phyloP scores from a whole-genome alignment of 257 asterid genomes.

The Orobanche coerulescens region DNA sequence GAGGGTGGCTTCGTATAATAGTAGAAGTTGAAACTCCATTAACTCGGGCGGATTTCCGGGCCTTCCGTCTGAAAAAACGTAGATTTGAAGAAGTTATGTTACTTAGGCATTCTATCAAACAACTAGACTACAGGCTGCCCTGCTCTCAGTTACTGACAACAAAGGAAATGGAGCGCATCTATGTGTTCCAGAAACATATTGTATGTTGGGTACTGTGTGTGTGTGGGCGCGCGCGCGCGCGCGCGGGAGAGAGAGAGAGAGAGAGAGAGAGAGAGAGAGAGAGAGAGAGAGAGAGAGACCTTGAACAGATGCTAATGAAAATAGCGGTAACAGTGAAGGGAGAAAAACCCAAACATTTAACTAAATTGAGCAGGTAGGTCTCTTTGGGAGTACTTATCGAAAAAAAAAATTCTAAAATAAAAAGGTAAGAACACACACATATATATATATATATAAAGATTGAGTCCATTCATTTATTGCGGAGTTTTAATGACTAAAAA shows the following conservation, averaged over 20 bases:
- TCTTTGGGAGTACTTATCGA: no score
- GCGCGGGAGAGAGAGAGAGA: not conserved
- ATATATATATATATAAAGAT: no score
- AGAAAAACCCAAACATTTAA: not conserved
- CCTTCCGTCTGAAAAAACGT: no score
- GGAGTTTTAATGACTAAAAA: no score
- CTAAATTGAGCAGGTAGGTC: no score
- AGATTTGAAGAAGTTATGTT: no score
- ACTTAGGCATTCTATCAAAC: slow-evolving; percentile 41
- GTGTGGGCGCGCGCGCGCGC: not conserved
- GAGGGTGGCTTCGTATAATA: no score
- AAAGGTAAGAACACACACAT: no score
- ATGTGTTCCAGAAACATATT: not conserved
- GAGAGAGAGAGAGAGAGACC: slow-evolving; percentile 18
- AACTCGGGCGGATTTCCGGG: no score
- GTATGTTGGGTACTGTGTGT: not conserved
- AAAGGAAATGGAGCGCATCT: not conserved
- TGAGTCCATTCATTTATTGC: no score
- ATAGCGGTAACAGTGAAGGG: slow-evolving; percentile 19
- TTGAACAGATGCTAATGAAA: slow-evolving; percentile 13
- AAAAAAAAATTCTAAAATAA: no score
- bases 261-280: slow-evolving; percentile 8
- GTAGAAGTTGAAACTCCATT: not conserved
- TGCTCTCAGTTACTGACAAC: not conserved
- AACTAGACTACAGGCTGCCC: slow-evolving; percentile 21